Conservation (phyloP, 2,329 filamentous ascomycete genomes). For the Monosporascus cannonballus region DNA sequence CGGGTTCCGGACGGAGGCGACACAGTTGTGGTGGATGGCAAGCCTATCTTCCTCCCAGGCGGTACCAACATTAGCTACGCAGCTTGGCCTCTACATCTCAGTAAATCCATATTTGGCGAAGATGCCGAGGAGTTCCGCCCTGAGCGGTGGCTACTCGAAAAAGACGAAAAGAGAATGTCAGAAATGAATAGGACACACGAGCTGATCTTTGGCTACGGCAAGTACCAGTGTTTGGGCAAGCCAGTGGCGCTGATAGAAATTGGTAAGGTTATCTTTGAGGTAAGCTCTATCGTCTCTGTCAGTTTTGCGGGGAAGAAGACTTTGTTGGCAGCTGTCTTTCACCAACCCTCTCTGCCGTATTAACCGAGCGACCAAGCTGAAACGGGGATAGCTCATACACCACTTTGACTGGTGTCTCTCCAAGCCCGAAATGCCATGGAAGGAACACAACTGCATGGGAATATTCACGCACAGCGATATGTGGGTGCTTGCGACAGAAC, state of each 20-base stretch:
- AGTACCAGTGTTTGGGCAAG: slow-evolving; percentile 11
- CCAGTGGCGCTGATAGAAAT: slow-evolving; percentile 5
- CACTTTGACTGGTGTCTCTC: slow-evolving; percentile 12
- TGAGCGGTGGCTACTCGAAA: slow-evolving; percentile 12
- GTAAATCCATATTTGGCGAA: slow-evolving; percentile 4
- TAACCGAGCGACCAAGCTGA: not conserved
- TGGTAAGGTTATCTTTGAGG: slow-evolving; percentile 9
- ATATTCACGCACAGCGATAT: slow-evolving; percentile 7
- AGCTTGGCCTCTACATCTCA: slow-evolving; percentile 6
- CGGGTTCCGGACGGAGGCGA: slow-evolving; percentile 9
- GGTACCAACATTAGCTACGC: slow-evolving; percentile 5
- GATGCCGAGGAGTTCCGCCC: slow-evolving; percentile 12
- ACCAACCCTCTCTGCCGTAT: not conserved
- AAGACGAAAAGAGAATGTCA: slow-evolving; percentile 3
- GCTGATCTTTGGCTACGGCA: slow-evolving; percentile 8
- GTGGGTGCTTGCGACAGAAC: slow-evolving; percentile 10
- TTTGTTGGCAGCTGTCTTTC: not conserved
- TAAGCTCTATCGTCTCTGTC: not conserved
- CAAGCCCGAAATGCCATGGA: slow-evolving; percentile 12
- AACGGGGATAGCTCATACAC: slow-evolving; percentile 4
- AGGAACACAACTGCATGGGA: slow-evolving; percentile 3
- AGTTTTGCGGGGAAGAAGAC: not conserved
- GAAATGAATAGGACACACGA: slow-evolving; percentile 7
- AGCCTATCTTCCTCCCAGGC: slow-evolving; percentile 3
- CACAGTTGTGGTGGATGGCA: not conserved